A percentile compares a stretch with the other conserved stretches of the same genome.
These are phyloP conservation scores for Megacollybia platyphylla DNA, from an alignment of 1,284 basidiomycete genomes.

Conservation along the genomic window DNA sequence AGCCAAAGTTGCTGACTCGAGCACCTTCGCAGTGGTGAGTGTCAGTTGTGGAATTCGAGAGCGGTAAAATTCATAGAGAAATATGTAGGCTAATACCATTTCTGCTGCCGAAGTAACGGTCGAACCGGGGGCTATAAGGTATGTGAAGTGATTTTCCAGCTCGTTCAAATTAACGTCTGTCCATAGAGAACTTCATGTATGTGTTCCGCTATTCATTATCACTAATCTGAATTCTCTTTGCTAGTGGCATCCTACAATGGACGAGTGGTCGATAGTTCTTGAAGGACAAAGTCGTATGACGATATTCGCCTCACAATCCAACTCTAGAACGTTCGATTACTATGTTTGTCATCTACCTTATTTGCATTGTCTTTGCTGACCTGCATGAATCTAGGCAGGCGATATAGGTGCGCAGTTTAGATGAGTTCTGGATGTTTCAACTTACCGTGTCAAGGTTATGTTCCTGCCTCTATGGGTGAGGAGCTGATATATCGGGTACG, in stretches of 20 bases:
- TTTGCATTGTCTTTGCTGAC: not conserved
- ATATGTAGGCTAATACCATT: constrained; percentile 32
- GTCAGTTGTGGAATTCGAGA: not conserved
- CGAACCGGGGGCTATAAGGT: constrained; percentile 54
- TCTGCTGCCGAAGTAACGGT: constrained; percentile 58
- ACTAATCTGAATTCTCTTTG: not conserved
- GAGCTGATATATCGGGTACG: constrained; percentile 3
- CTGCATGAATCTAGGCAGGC: constrained; percentile 25
- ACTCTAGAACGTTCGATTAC: constrained; percentile 59
- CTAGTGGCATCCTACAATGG: constrained; percentile 65
- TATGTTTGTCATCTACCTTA: constrained; percentile 21
- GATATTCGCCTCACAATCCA: constrained; percentile 46
- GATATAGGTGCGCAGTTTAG: constrained; percentile 33
- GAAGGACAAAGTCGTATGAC: constrained; percentile 48
- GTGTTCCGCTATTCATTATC: constrained; percentile 4
- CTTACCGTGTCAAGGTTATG: constrained; percentile 23
- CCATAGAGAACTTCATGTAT: constrained; percentile 29
- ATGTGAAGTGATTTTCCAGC: constrained; percentile 12
- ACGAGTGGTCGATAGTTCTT: constrained; percentile 51
- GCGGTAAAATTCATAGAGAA: no score
- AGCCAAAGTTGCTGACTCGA: constrained; percentile 51
- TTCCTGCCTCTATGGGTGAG: constrained; percentile 41
- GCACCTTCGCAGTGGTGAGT: constrained; percentile 19
- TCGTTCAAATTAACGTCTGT: not conserved
- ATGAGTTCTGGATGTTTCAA: not conserved